Conservation (phyloP, 2,329 filamentous ascomycete species). For the Monosporascus sp. region DNA sequence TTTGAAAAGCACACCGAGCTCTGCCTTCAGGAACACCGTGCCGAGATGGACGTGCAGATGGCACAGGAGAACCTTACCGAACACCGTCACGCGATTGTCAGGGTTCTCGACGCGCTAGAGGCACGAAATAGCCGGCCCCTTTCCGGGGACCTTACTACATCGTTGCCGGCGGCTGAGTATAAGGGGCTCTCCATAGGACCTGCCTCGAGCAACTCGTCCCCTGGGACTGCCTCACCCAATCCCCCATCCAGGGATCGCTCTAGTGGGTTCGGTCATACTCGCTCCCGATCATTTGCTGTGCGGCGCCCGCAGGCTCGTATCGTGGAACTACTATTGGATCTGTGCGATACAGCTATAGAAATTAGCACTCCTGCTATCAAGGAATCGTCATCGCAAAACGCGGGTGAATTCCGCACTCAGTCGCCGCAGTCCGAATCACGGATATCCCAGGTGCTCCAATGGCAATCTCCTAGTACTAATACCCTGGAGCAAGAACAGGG, state of each 20-base stretch:
- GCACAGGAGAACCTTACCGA: constrained; percentile 88
- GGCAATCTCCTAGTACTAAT: constrained; percentile 90
- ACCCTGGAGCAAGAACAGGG: constrained; percentile 92
- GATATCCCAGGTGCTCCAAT: constrained; percentile 89
- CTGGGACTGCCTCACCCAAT: constrained; percentile 64
- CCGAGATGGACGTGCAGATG: constrained; percentile 97
- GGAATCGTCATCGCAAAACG: constrained; percentile 61
- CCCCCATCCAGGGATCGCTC: constrained; percentile 69
- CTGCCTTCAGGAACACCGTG: constrained; percentile 90
- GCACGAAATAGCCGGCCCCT: constrained; percentile 63
- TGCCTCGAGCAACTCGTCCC: constrained; percentile 64
- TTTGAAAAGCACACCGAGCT: constrained; percentile 98
- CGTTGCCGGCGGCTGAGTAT: constrained; percentile 66
- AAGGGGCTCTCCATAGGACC: constrained; percentile 81
- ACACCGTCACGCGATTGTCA: constrained; percentile 91
- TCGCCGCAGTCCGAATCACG: constrained; percentile 94
- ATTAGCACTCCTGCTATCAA: constrained; percentile 93
- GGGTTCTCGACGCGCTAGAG: constrained; percentile 87
- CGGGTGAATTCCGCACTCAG: constrained; percentile 80
- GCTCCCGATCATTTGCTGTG: constrained; percentile 85
- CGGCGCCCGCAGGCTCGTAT: constrained; percentile 86
- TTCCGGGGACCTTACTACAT: constrained; percentile 44
- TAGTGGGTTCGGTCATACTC: constrained; percentile 70
- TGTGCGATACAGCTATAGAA: constrained; percentile 93
- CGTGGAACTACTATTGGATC: constrained; percentile 87